Base-by-base conservation (phyloP, 768 basidiomycete species). In the Rhizopogon sp. region DNA sequence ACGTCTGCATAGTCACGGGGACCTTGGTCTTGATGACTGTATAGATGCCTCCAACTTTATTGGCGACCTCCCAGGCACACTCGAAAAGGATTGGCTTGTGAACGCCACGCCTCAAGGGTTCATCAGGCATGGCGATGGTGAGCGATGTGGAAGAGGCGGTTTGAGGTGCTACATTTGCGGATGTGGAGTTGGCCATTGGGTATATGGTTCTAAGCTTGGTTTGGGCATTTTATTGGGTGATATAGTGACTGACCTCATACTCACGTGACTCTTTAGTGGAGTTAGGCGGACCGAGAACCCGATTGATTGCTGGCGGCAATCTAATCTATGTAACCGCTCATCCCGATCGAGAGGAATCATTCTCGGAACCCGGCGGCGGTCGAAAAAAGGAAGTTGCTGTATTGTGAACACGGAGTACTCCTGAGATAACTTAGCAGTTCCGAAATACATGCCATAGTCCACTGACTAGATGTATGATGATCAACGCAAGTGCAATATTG, bases 21-120 rank as follows among this genome's bases (percentile, higher is more conserved):
- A 97, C 94, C 70, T 99, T 99, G 50, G 97, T 98, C 76, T 98
- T 98, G 70, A 98, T 97, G 75, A 99, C 96, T 60, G 96, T 98
- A 80, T 98, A 98, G 73, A 98, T 98, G 58, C 96, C 96, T 62
- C 95, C 96, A 71, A 98, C 95, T 74, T 97, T 98, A 83, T 98
- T 97, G 35, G 89, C 94, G 64, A 97, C 95, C 75, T 97, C 95
- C 95, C 95, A 98, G 35, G 94, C 94, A 70, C 88, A 92, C 68
- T 97, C 94, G 66, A 97, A 97, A 66, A 97, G 87, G 35, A 92
- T 65, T 45, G 90, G 83, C 61, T 86, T 81, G 66, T 83, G 83
- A 49, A 90, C 83, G 71, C 91, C 88, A 74, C 91, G 87, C 57
- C 76, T 77, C 29, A 64, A 56, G 1, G 62, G 37, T 20, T 70